Percentiles rank a stretch among this genome's conserved stretches.
phyloP scores from a whole-genome alignment of 2,329 filamentous ascomycete species.

The Zasmidium cellare region DNA sequence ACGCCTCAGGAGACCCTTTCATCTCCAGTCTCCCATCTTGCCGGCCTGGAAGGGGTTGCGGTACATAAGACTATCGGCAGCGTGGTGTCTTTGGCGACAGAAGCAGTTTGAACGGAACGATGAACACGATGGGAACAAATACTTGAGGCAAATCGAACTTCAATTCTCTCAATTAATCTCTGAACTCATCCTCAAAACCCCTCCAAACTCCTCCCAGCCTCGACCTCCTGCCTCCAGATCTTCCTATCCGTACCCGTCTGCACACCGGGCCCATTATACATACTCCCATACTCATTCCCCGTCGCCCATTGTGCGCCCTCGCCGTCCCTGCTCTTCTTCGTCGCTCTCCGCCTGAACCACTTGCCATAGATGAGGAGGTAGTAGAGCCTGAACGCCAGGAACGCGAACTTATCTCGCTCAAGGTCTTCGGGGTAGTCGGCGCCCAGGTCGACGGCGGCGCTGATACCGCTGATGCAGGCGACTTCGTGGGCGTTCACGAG shows the following conservation, averaged over 20 bases:
- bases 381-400: conserved; percentile 62
- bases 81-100: no score
- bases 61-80: no score
- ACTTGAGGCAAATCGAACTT: no score
- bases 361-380: conserved; percentile 62
- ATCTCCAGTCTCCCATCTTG: no score
- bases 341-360: conserved; percentile 55
- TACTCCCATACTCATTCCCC: conserved; percentile 57
- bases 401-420: conserved; percentile 62
- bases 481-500: conserved; percentile 70
- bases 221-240: conserved; percentile 54
- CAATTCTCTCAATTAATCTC: not conserved
- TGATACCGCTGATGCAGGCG: conserved; percentile 69
- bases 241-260: conserved; percentile 50
- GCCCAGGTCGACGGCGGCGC: conserved; percentile 68
- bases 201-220: conserved; percentile 35
- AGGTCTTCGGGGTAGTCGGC: conserved; percentile 64
- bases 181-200: conserved; percentile 6
- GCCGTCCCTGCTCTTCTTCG: conserved; percentile 41
- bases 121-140: no score
- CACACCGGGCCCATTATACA: conserved; percentile 61
- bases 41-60: no score
- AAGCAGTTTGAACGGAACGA: no score
- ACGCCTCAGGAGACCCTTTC: no score
- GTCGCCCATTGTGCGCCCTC: conserved; percentile 58